Percentiles rank a stretch among this genome's conserved stretches.
Evolutionary conservation across 257 asterid species (phyloP).

Genomic region (Primulina eburnea): DNA sequence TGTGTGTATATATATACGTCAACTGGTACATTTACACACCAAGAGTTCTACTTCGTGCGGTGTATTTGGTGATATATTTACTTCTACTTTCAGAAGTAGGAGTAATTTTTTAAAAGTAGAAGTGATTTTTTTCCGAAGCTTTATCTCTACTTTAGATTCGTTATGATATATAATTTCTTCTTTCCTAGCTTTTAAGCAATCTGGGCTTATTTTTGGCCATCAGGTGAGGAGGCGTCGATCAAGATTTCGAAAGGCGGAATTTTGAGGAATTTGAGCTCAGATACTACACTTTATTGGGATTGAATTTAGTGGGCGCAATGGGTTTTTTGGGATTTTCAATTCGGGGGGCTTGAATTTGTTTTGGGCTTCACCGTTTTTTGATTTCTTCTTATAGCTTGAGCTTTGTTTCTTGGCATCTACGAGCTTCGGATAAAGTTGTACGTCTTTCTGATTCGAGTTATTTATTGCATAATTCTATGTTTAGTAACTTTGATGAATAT

Average conservation of each 20-base stretch:
- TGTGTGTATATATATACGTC: too few relatives aligned
- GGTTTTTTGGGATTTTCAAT: slow-evolving; percentile 22
- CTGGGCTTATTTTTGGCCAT: slow-evolving; percentile 37
- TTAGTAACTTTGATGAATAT: not conserved
- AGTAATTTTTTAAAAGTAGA: not conserved
- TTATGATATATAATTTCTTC: not conserved
- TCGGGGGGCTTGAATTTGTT: slow-evolving; percentile 23
- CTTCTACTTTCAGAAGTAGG: not conserved
- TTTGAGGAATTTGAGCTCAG: slow-evolving; percentile 31
- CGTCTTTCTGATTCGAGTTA: slow-evolving; percentile 19
- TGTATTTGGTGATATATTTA: slow-evolving; percentile 16
- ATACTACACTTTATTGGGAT: slow-evolving; percentile 22
- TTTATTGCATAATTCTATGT: not conserved
- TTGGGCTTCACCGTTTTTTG: slow-evolving; percentile 18
- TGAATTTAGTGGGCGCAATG: slow-evolving; percentile 22
- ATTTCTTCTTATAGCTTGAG: slow-evolving; percentile 24
- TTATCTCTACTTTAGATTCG: not conserved
- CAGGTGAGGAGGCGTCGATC: slow-evolving; percentile 39
- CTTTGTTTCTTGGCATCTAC: slow-evolving; percentile 27
- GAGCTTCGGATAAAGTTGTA: slow-evolving; percentile 28
- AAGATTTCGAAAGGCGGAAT: slow-evolving; percentile 30
- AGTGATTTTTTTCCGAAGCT: not conserved
- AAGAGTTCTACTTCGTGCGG: slow-evolving; percentile 27
- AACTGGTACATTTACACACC: slow-evolving; percentile 5
- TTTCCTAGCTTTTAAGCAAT: slow-evolving; percentile 21